Evolutionary conservation across 129 eudicot genomes (phyloP), one percentile per base, ranked within the genome.

Genomic region (Pseudognaphalium luteoalbum): DNA sequence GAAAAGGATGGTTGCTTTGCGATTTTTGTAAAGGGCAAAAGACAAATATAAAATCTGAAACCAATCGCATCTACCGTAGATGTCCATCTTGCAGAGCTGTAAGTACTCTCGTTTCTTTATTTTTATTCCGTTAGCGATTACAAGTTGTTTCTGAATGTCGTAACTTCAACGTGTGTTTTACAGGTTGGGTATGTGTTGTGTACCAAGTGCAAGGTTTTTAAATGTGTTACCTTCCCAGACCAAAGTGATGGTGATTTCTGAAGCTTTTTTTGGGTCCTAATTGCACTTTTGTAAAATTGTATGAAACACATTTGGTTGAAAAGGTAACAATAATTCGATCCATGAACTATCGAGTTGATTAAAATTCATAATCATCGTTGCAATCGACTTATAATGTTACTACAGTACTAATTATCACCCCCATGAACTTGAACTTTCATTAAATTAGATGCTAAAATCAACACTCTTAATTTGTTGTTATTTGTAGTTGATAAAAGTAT

Each of bases 71-170:
- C 14, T 89, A 94, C 22, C 99, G 99, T 37, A 88, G 99, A 7
- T 94, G 97, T 75, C 99, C 99, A 50, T 77, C 99, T 50, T 94
- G 99, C 77, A 84, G 80, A 91, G 99, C 97, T 71, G 98, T 93
- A 84, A 90, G 88, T 60, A 61, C 30, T 5, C 29, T 58, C 34
- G 0, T 67, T 50, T 30, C n/a, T 47, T 56, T 67, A 17, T n/a
- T 0, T 69, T 12, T 78, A 20, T 0, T 0, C n/a, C 17, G 22
- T 42, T 6, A 16, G 11, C 8, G 4, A 10, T 42, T 5, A 0
- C 39, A 34, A 76, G 56, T 35, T 57, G 59, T 32, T 66, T 19
- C 15, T 79, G 52, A 52, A 39, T 39, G 39, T 15, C 32, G 12
- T 6, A 41, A 5, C 22, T 73, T 16, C 6, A 15, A 34, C 57